These are phyloP conservation scores for Kodamaea fukazawae DNA, from an alignment of 805 yeast species.

Conservation along the genomic window DNA sequence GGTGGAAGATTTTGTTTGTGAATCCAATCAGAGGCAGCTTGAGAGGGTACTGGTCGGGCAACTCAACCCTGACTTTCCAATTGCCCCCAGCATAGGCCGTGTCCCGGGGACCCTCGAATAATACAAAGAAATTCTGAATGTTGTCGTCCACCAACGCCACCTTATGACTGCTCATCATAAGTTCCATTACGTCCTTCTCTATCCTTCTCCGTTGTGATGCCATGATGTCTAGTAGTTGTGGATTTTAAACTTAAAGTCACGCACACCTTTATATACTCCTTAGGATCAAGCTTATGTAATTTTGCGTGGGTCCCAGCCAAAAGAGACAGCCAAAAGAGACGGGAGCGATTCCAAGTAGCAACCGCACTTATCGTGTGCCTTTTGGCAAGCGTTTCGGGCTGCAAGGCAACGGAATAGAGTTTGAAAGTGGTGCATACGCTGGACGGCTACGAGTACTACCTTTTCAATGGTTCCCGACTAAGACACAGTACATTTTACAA, in stretches of 20 bases:
- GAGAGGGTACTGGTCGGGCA: constrained; percentile 94
- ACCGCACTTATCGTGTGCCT: too few species aligned
- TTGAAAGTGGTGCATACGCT: too few species aligned
- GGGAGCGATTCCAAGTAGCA: too few species aligned
- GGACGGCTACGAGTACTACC: neutral
- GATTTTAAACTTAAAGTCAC: constrained; percentile 5
- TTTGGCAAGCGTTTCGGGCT: too few species aligned
- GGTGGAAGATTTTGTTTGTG: constrained; percentile 87
- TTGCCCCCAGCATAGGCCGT: constrained; percentile 87
- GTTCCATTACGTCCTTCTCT: constrained; percentile 94
- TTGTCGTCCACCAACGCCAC: constrained; percentile 76
- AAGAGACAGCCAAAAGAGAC: neutral
- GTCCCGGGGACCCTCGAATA: constrained; percentile 76
- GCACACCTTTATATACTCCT: constrained; percentile 1
- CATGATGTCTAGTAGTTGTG: constrained; percentile 29
- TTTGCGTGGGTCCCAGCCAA: neutral
- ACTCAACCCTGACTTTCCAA: constrained; percentile 89
- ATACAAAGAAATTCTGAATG: constrained; percentile 80
- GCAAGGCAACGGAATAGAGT: too few species aligned
- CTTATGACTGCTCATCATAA: constrained; percentile 92
- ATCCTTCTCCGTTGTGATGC: constrained; percentile 70
- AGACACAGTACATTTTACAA: neutral
- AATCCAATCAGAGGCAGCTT: constrained; percentile 96
- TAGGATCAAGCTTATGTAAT: constrained; percentile 1
- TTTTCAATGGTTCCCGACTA: constrained; percentile 1